Evolutionary conservation across 1,139 yeast species (phyloP).

Genomic region (Kurtzmaniella natalensis): DNA sequence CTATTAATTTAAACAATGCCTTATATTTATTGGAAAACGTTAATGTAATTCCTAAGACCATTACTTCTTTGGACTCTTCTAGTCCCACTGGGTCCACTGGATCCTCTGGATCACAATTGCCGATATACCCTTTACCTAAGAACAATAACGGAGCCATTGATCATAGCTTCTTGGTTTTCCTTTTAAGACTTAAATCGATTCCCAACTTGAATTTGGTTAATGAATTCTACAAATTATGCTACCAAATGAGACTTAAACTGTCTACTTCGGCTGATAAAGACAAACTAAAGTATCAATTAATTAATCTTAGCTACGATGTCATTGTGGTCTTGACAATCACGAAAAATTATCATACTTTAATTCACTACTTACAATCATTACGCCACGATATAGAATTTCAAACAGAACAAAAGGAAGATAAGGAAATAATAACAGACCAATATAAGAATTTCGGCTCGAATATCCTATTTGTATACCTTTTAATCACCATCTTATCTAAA

Average conservation of each 20-base stretch:
- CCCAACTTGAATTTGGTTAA: conserved; percentile 34
- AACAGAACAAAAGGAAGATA: not conserved
- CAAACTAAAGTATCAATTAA: conserved; percentile 16
- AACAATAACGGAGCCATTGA: conserved; percentile 26
- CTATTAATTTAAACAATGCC: conserved; percentile 33
- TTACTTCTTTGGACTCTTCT: conserved; percentile 10
- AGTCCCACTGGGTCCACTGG: conserved; percentile 6
- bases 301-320: conserved; percentile 31
- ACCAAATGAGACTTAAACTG: conserved; percentile 29
- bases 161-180: conserved; percentile 22
- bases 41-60: conserved; percentile 4
- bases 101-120: conserved; percentile 8
- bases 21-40: conserved; percentile 31
- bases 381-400: conserved; percentile 13
- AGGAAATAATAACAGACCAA: not conserved
- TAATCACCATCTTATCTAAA: not conserved
- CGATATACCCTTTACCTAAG: conserved; percentile 35
- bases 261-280: conserved; percentile 6
- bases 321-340: conserved; percentile 28
- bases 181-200: conserved; percentile 34
- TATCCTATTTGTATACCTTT: not conserved
- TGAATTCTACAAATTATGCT: conserved; percentile 38
- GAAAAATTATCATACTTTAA: conserved; percentile 26
- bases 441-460: not conserved
- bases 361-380: conserved; percentile 23